Base-by-base conservation (phyloP, 1,284 basidiomycete species). In the Ceratobasidium sp. region DNA sequence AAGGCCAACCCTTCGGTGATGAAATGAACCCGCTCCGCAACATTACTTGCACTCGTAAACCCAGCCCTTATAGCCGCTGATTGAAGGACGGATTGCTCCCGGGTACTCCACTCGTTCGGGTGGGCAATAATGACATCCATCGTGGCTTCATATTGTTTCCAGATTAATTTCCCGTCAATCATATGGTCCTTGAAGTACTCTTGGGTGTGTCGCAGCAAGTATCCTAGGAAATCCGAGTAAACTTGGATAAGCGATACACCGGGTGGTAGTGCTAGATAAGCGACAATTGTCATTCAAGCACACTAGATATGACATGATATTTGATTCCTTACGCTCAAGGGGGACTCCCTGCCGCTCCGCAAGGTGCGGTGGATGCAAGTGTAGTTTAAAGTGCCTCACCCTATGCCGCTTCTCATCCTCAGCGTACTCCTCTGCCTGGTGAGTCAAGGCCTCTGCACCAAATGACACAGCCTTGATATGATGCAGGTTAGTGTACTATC, bases 31-130 rank as follows among this genome's bases (percentile, higher is more conserved):
- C n/a, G n/a, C n/a, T n/a, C n/a, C n/a, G n/a, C n/a, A n/a, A 43
- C n/a, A 43, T 12, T 12, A n/a, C n/a, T 45, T 22, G 43, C 34
- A 22, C 20, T 12, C 12, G 32, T 3, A 10, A 69, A 34, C 3
- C 58, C 65, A 34, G 72, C 72, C 1, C 34, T 34, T 25, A 60
- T 31, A 1, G 69, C 71, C 0, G 71, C 72, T 8, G 45, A 1
- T 17, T 69, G 64, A 2, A 73, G 50, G 0, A 73, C 42, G 1
- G 34, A 15, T 31, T 71, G 70, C 45, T 71, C 35, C 12, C 20
- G 40, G 17, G 45, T 6, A 12, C 68, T 67, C 70, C 70, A 71
- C 7, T 67, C 70, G 32, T 71, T 71, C 7, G 70, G 70, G 22
- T 53, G 68, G 4, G 70, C 65, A 10, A 71, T 49, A 22, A 67